These are phyloP conservation scores for Abrus precatorius DNA, from an alignment of 306 rosid genomes.

Conservation along the genomic window DNA sequence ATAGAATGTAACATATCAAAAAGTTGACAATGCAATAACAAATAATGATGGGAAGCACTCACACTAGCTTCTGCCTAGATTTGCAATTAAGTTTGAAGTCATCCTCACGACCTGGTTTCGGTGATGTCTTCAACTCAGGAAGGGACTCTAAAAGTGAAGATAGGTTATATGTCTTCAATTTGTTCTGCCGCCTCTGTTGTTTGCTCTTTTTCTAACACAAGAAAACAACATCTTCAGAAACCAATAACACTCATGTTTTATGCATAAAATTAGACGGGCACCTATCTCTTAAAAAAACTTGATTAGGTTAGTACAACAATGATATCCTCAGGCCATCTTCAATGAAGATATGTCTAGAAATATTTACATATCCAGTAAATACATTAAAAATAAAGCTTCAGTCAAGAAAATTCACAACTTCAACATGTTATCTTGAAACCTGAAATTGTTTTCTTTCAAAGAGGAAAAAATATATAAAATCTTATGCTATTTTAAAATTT, in stretches of 20 bases:
- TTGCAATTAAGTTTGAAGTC: slow-evolving; percentile 67
- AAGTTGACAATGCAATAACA: slow-evolving; percentile 34
- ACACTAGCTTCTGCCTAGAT: slow-evolving; percentile 73
- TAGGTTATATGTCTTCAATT: slow-evolving; percentile 80
- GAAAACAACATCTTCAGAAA: slow-evolving; percentile 35
- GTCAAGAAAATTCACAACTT: slow-evolving; percentile 2
- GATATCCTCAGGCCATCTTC: slow-evolving; percentile 11
- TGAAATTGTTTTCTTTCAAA: background rate
- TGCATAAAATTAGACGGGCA: slow-evolving; percentile 9
- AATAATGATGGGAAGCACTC: slow-evolving; percentile 48
- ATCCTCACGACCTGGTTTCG: slow-evolving; percentile 37
- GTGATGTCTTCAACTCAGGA: slow-evolving; percentile 62
- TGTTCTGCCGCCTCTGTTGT: slow-evolving; percentile 67
- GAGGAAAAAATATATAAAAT: background rate
- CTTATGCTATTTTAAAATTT: background rate
- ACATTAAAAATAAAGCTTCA: slow-evolving; percentile 4
- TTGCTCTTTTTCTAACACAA: slow-evolving; percentile 55
- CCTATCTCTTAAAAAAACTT: background rate
- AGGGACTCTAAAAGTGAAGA: slow-evolving; percentile 71
- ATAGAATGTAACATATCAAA: slow-evolving; percentile 27
- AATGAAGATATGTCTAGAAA: background rate
- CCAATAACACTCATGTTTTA: slow-evolving; percentile 12
- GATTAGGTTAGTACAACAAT: slow-evolving; percentile 4
- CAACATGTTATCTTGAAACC: background rate
- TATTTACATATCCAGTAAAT: slow-evolving; percentile 9